Evolutionary conservation across 2,329 filamentous ascomycete genomes (phyloP), one percentile per base, ranked within the genome.

Genomic region (Dothiorella sarmentorum): DNA sequence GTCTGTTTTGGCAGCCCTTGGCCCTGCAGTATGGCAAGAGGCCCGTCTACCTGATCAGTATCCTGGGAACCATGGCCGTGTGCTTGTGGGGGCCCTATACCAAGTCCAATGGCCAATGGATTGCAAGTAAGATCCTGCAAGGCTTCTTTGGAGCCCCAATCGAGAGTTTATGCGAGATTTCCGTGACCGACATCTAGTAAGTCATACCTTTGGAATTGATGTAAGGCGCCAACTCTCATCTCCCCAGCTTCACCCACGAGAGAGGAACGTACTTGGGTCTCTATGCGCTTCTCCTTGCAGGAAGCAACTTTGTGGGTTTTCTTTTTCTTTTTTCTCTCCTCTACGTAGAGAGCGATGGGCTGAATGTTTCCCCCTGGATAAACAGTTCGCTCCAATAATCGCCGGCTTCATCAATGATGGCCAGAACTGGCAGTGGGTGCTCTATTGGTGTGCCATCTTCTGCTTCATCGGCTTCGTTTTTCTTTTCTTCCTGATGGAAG

Each of bases 401-500:
- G 64, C 63, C 24, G 71, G 72, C 2, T 74, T 71, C 55, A 73
- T 74, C 45, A 65, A 67, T 4, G 71, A 74, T 43, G 62, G 65
- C 2, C 66, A 70, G 58, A 69, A 70, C 7, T 74, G 70, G 70
- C 59, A 67, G 47, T 72, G 71, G 70, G 69, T 72, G 2, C 66
- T 66, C 80, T 27, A 80, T 63, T 83, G 80, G 73, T 78, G 78
- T 31, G 79, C 82, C 4, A 84, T 86, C 26, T 76, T 85, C 62
- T 68, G 72, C 3, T 80, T 70, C 0, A 68, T 78, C 1, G 74
- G 71, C 9, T 78, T 81, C 35, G 64, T 85, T 17, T 75, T 83
- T 62, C 69, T 81, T 1, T 84, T 83, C 70, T 80, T 85, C 64
- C 78, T 80, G 67, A 78, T 84, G 74, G 83, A 85, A 67, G 83